Base-by-base conservation (phyloP, 768 basidiomycete genomes). In the Pulveroboletus sp. region DNA sequence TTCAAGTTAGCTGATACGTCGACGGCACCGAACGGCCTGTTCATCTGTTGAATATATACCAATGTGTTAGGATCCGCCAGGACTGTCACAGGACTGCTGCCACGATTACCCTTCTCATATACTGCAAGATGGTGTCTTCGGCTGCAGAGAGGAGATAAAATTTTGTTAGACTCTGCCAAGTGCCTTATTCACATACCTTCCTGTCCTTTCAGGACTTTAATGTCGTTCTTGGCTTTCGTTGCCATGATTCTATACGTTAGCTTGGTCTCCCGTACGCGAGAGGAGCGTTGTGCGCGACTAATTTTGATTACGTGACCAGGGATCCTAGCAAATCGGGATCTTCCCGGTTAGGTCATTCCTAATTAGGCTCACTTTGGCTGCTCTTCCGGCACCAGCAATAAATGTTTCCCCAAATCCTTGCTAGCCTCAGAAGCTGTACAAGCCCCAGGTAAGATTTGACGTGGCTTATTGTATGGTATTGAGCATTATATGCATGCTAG, bases 1-100 rank as follows among this genome's bases (percentile, higher is more conserved):
- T 94, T 94, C 28, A 96, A 71, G 69, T 96, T 96, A 9, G 92
- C 89, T 14, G 88, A 79, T 6, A 95, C 84, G 64, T 96, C 93
- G 32, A 93, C 92, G 52, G 90, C 91, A 8, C 92, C 92, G 61
- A 85, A 94, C 6, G 92, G 92, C n/a, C 92, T 79, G 68, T 95
- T 95, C 81, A 92, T 89, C 89, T 93, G 60, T 32, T 39, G 33
- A 18, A 37, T 41, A n/a, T 26, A 9, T 24, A 11, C 15, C 15
- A 35, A 5, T 35, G 27, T 31, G 40, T 43, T 14, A 27, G 10
- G 14, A 21, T 21, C 21, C 21, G 21, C 3, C 21, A 21, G 3
- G 21, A 21, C 21, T 3, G 21, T 21, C 46, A 39, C 24, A 9
- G 4, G 7, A 30, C n/a, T 6, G 17, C 3, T 4, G 30, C 1